Evolutionary conservation across 176 grass and related monocot genomes (phyloP), one percentile per base, ranked within the genome.

Genomic region (Triticum turgidum): DNA sequence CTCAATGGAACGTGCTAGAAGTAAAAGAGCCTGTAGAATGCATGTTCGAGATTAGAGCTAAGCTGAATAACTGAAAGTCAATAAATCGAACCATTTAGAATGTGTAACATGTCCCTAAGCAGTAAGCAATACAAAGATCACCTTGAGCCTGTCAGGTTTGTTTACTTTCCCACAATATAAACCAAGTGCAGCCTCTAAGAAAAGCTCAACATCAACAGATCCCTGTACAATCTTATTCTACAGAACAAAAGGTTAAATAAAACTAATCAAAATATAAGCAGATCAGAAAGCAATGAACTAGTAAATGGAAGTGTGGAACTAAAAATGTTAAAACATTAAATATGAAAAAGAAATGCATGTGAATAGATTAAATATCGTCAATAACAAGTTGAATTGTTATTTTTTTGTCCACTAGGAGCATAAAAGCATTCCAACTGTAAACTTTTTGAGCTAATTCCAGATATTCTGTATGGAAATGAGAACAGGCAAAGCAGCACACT

Each of bases 1-100:
- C 85, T 99, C 97, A 83, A 99, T 91, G 61, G 90, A 89, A 41
- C 90, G 92, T 24, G 97, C 89, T 85, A 99, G 87, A 52, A 90
- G 69, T 70, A 78, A 79, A 87, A 99, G 91, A 73, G 92, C 97
- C 97, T 99, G 82, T 76, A 98, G 87, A 61, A 92, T 27, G 7
- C 65, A 77, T 71, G 73, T 91, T 87, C 61, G 45, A 47, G 83
- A 90, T 88, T 86, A 77, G 56, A 87, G 32, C 69, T 42, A 82
- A 79, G 75, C 9, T 21, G 18, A 82, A 52, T 51, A 82, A 21
- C 42, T 86, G 20, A 56, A 22, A 80, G 58, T 51, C 27, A 73
- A 66, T 81, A 84, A 90, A 78, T 42, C 38, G 4, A 85, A 80
- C 68, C 49, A 44, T 75, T 33, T 56, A 58, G 82, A 85, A 66